Evolutionary conservation across 805 yeast genomes (phyloP).

Genomic region (Pichia eremophila): DNA sequence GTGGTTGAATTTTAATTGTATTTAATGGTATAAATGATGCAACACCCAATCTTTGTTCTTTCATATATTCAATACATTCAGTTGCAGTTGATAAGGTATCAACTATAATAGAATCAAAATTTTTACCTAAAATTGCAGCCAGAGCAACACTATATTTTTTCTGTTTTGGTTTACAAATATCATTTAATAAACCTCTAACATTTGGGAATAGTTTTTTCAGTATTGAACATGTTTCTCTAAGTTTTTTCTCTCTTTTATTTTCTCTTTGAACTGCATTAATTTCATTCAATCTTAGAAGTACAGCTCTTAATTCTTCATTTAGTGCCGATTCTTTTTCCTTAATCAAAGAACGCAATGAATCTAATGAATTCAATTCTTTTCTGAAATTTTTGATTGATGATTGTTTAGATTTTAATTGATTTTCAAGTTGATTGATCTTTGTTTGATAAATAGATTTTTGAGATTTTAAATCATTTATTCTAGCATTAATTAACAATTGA

Average conservation of each 20-base stretch:
- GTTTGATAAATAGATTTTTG: conserved; percentile 24
- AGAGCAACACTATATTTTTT: conserved; percentile 66
- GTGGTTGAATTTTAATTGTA: conserved; percentile 49
- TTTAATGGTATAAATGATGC: conserved; percentile 87
- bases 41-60: conserved; percentile 76
- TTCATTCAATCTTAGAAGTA: conserved; percentile 56
- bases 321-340: conserved; percentile 45
- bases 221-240: conserved; percentile 64
- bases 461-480: conserved; percentile 27
- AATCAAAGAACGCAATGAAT: conserved; percentile 29
- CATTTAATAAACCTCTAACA: conserved; percentile 73
- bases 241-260: conserved; percentile 53
- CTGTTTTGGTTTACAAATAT: conserved; percentile 68
- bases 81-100: conserved; percentile 66
- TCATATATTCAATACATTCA: conserved; percentile 66
- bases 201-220: conserved; percentile 74
- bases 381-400: conserved; percentile 25
- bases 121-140: conserved; percentile 66
- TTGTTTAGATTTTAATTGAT: conserved; percentile 21
- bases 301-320: conserved; percentile 54
- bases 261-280: conserved; percentile 71
- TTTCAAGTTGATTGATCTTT: conserved; percentile 22
- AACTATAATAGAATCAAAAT: conserved; percentile 78
- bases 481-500: conserved; percentile 26
- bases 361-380: conserved; percentile 20